Base-by-base conservation (phyloP, 345 rosid genomes). In the Viola odorata region DNA sequence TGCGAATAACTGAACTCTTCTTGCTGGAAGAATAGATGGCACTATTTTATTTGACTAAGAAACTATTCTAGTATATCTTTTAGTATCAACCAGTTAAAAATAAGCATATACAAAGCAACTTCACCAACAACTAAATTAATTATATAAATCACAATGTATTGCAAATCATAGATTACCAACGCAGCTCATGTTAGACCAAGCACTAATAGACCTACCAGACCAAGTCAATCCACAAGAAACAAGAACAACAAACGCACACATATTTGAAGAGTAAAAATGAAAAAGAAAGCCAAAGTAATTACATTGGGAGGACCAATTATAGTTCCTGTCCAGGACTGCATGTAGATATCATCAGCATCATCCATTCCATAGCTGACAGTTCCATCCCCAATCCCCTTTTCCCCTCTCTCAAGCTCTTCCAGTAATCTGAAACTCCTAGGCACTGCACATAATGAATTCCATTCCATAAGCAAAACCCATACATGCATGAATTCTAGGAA, bases 291-390 rank as follows among this genome's bases (percentile, higher is more conserved):
- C n/a, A 55, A 23, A 23, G 38, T 17, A 52, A 75, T 49, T 68
- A 77, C 91, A 75, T 78, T 81, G 36, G 85, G 84, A 13, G 88
- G 91, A 7, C 91, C 91, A 41, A 85, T 85, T 62, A 85, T 78
- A 49, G 91, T 85, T 68, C 91, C 88, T 11, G 86, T 85, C 91
- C 98, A 91, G 9, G 98, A 91, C 65, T 89, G 98, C 98, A 88
- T 91, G 51, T 69, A 85, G 72, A 88, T 82, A 78, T 91, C 96
- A 66, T 91, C 98, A 66, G 89, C 95, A 71, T 88, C 98, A n/a
- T 91, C 98, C 98, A 91, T 91, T 69, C 98, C 98, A 73, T 91
- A 91, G 85, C 98, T 91, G 60, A 91, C 98, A 15, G 96, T 91
- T 69, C 98, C 96, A 78, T 86, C 91, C 49, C 98, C 98, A 69